Conservation (phyloP, 495 filamentous ascomycete species). For the Echria macrotheca region DNA sequence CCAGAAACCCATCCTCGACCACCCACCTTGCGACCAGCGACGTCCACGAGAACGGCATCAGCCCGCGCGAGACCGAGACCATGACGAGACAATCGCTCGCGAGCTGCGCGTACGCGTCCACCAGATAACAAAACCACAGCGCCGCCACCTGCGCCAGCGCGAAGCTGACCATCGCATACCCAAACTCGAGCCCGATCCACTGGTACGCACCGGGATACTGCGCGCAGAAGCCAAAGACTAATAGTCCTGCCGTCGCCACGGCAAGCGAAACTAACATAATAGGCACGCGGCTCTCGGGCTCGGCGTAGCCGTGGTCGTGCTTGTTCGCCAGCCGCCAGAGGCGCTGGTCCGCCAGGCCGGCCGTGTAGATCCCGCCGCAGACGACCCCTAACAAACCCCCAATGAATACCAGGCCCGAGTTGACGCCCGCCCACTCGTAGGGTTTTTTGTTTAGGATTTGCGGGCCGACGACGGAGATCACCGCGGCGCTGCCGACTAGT, state of each 20-base stretch:
- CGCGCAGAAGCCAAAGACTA: slow-evolving; percentile 31
- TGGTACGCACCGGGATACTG: slow-evolving; percentile 11
- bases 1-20: slow-evolving; percentile 16
- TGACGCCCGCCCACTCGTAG: slow-evolving; percentile 22
- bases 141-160: slow-evolving; percentile 25
- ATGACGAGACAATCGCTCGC: slow-evolving; percentile 33
- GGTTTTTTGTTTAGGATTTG: slow-evolving; percentile 18
- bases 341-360: slow-evolving; percentile 14
- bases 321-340: slow-evolving; percentile 13
- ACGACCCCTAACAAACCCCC: slow-evolving; percentile 26
- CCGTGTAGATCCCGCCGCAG: slow-evolving; percentile 13
- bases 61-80: slow-evolving; percentile 25
- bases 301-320: slow-evolving; percentile 20
- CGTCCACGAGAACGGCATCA: slow-evolving; percentile 28
- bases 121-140: slow-evolving; percentile 30
- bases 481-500: slow-evolving; percentile 21
- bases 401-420: slow-evolving; percentile 23
- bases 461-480: slow-evolving; percentile 26
- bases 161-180: slow-evolving; percentile 28
- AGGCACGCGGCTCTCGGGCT: slow-evolving; percentile 23
- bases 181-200: slow-evolving; percentile 30
- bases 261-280: slow-evolving; percentile 23
- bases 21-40: slow-evolving; percentile 27
- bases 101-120: slow-evolving; percentile 28
- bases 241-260: slow-evolving; percentile 22